Base-by-base conservation (phyloP, 805 yeast species). In the Candida glaebosa region DNA sequence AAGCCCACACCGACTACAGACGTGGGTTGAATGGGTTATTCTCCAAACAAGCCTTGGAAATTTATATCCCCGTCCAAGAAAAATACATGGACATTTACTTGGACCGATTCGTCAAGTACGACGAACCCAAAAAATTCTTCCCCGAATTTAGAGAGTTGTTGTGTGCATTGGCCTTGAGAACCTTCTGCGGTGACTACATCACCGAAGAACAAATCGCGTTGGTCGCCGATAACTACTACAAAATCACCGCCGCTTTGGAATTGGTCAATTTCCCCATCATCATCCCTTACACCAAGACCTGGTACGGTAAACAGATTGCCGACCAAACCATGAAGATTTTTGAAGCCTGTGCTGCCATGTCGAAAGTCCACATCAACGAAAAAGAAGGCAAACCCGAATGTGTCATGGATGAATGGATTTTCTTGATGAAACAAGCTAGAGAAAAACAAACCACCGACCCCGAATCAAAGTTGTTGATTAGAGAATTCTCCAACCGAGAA, bases 221-320 rank as follows among this genome's bases (percentile, higher is more conserved):
- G 42, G 81, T 93, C 56, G 93, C 97, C 39, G 98, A 91, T 64
- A 89, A 90, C 65, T 93, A 90, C 67, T 93, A 81, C 67, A 71
- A 79, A 49, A 86, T 93, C 51, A 93, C 99, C 10, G 96, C 96
- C 45, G 99, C 99, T 19, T 76, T 93, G 58, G 99, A 93, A 69
- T 78, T 93, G 51, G 99, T 93, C 47, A 93, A 93, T 73, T 93
- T 93, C 81, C 99, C 99, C 48, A 87, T 93, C 55, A 91, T 93
- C 49, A 64, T 93, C 37, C 99, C 99, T 22, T 93, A 76, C 75
- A 89, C 99, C 47, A 93, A 91, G 71, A 84, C 99, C 26, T 93
- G 99, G 99, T 87, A 90, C 66, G 99, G 99, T 51, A 84, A 87
- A 71, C 81, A 76, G 60, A 85, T 90, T 57, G 95, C 97, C 43